Conservation (phyloP, 768 basidiomycete genomes). For the Calvatia gigantea region DNA sequence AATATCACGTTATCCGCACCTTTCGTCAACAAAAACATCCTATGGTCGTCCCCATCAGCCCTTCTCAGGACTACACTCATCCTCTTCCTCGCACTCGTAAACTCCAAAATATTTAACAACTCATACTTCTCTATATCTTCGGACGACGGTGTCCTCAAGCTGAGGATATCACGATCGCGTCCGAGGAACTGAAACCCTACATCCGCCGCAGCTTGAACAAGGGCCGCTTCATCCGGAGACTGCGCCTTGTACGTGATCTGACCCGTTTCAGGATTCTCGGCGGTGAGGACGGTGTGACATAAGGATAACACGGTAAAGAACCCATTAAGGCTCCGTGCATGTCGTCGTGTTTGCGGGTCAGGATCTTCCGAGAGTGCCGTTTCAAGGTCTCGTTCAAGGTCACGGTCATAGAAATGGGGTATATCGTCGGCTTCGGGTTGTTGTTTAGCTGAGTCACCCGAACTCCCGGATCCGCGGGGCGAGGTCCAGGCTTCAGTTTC, state of each 20-base stretch:
- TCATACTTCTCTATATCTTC: slow-evolving; percentile 74
- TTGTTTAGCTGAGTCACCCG: slow-evolving; percentile 12
- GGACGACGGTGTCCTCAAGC: slow-evolving; percentile 73
- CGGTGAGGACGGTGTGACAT: slow-evolving; percentile 90
- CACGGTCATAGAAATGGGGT: slow-evolving; percentile 51
- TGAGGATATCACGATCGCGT: slow-evolving; percentile 74
- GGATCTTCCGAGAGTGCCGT: slow-evolving; percentile 47
- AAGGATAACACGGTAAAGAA: slow-evolving; percentile 91
- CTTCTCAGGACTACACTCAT: slow-evolving; percentile 91
- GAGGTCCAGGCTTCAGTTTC: slow-evolving; percentile 24
- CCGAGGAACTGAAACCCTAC: slow-evolving; percentile 92
- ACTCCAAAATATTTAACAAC: slow-evolving; percentile 89
- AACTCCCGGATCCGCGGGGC: neutral
- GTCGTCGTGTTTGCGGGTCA: slow-evolving; percentile 44
- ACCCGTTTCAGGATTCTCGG: slow-evolving; percentile 63
- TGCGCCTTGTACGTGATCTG: slow-evolving; percentile 91
- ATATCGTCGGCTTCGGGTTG: slow-evolving; percentile 5
- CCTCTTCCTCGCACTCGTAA: slow-evolving; percentile 87
- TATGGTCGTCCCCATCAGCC: slow-evolving; percentile 49
- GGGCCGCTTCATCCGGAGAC: slow-evolving; percentile 94
- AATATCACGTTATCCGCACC: slow-evolving; percentile 97
- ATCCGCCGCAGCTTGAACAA: slow-evolving; percentile 95
- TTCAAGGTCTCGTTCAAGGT: slow-evolving; percentile 61
- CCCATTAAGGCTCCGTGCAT: slow-evolving; percentile 68
- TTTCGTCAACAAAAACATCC: slow-evolving; percentile 76